phyloP scores from a whole-genome alignment of 2,329 filamentous ascomycete genomes.

The Whalleya microplaca region DNA sequence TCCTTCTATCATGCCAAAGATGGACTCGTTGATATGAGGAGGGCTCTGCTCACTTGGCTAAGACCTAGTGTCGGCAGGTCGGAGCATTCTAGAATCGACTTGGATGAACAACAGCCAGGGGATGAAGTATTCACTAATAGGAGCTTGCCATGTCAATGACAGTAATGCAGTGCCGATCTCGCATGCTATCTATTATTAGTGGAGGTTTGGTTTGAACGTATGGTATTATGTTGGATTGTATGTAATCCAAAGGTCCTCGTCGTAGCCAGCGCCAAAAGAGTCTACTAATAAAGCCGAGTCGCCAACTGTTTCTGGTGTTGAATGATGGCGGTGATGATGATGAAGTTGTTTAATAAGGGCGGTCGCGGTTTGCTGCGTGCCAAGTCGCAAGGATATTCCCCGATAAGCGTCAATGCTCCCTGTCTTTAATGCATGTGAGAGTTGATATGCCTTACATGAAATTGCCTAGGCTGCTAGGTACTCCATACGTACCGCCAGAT shows the following conservation, averaged over 20 bases:
- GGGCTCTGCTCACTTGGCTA: slow-evolving; percentile 14
- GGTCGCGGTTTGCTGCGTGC: slow-evolving; percentile 21
- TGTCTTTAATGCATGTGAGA: slow-evolving; percentile 22
- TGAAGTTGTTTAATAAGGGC: slow-evolving; percentile 10
- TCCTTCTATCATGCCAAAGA: slow-evolving; percentile 15
- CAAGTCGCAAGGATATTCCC: slow-evolving; percentile 17
- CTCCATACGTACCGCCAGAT: no score
- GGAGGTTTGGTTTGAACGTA: background rate
- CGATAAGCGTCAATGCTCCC: background rate
- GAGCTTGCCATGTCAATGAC: slow-evolving; percentile 15
- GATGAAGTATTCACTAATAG: slow-evolving; percentile 5
- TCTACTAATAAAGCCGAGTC: background rate
- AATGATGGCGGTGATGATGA: background rate
- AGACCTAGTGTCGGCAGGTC: slow-evolving; percentile 2
- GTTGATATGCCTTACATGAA: background rate
- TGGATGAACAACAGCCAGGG: slow-evolving; percentile 1
- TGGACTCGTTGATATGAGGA: slow-evolving; percentile 1
- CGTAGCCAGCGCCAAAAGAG: background rate
- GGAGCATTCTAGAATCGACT: slow-evolving; percentile 13
- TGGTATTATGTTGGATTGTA: slow-evolving; percentile 1
- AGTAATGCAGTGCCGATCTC: background rate
- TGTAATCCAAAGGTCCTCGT: background rate
- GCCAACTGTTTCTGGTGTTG: background rate
- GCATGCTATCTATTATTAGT: slow-evolving; percentile 6
- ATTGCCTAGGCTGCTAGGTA: background rate